A percentile compares a stretch with the other conserved stretches of the same genome.
phyloP scores from a whole-genome alignment of 2,329 filamentous ascomycete genomes.

The Colletotrichum abscissum region DNA sequence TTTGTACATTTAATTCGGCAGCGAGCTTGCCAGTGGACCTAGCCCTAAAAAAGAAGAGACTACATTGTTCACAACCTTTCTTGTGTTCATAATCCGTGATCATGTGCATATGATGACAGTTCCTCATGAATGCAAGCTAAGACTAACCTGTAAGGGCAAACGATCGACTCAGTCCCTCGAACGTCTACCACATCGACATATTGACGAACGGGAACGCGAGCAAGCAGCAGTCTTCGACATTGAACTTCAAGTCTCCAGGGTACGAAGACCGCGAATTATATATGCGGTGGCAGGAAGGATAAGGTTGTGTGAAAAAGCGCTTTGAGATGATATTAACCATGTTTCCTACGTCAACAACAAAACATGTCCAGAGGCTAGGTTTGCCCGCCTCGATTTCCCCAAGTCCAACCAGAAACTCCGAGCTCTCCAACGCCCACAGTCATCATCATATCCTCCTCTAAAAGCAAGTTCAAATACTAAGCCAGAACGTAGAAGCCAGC shows the following conservation, averaged over 20 bases:
- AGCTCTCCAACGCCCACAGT: background rate
- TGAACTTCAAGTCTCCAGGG: too few relatives aligned
- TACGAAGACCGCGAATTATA: background rate
- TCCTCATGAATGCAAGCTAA: too few relatives aligned
- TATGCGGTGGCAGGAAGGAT: background rate
- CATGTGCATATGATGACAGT: background rate
- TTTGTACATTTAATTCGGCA: slow-evolving; percentile 35
- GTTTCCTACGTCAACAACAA: background rate
- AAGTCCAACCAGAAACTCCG: slow-evolving; percentile 15
- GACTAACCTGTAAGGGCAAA: too few relatives aligned
- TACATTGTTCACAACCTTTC: slow-evolving; percentile 14
- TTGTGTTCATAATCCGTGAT: background rate
- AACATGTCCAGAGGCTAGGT: background rate
- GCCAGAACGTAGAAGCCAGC: background rate
- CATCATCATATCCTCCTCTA: background rate
- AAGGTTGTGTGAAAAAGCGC: background rate
- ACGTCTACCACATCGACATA: too few relatives aligned
- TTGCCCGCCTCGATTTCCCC: background rate
- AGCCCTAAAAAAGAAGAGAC: slow-evolving; percentile 10
- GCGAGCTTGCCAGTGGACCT: slow-evolving; percentile 20
- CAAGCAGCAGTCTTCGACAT: background rate
- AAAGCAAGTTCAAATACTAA: background rate
- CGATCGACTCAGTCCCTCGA: too few relatives aligned
- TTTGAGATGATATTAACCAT: background rate
- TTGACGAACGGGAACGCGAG: background rate